Percentiles rank a stretch among this genome's conserved stretches.
Conservation (phyloP, 2,329 filamentous ascomycete genomes). For the Ophiocordyceps camponoti-leonardi region DNA sequence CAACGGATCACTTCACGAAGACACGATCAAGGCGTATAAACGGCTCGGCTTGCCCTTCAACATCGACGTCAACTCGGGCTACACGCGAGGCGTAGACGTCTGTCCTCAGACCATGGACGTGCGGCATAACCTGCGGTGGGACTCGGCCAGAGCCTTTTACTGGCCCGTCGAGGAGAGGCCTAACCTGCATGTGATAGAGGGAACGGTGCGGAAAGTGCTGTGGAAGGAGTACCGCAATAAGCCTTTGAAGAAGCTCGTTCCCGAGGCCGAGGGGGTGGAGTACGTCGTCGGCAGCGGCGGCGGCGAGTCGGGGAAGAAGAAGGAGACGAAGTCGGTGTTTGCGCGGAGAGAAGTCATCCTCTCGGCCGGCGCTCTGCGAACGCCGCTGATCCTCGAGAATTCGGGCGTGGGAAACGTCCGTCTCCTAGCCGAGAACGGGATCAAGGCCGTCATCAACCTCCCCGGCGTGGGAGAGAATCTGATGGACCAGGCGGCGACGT, state of each 20-base stretch:
- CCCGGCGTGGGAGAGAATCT: conserved; percentile 36
- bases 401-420: conserved; percentile 32
- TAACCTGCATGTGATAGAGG: conserved; percentile 21
- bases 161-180: conserved; percentile 16
- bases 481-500: conserved; percentile 27
- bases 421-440: conserved; percentile 22
- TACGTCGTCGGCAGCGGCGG: conserved; percentile 17
- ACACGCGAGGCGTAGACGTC: conserved; percentile 18
- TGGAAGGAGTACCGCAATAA: conserved; percentile 9
- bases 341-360: conserved; percentile 29
- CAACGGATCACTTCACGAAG: conserved; percentile 14
- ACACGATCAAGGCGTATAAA: conserved; percentile 14
- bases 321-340: conserved; percentile 21
- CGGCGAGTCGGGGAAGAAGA: conserved; percentile 3
- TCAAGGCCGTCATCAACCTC: conserved; percentile 23
- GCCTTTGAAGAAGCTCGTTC: conserved; percentile 2
- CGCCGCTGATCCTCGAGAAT: conserved; percentile 32
- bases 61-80: conserved; percentile 20
- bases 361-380: conserved; percentile 30
- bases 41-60: conserved; percentile 15
- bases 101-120: conserved; percentile 23
- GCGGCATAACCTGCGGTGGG: conserved; percentile 17
- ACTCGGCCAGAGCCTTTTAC: conserved; percentile 24
- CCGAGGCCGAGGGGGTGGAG: conserved; percentile 17
- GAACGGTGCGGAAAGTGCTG: conserved; percentile 15